phyloP scores from a whole-genome alignment of 1,284 basidiomycete species.

The Melampsora americana region DNA sequence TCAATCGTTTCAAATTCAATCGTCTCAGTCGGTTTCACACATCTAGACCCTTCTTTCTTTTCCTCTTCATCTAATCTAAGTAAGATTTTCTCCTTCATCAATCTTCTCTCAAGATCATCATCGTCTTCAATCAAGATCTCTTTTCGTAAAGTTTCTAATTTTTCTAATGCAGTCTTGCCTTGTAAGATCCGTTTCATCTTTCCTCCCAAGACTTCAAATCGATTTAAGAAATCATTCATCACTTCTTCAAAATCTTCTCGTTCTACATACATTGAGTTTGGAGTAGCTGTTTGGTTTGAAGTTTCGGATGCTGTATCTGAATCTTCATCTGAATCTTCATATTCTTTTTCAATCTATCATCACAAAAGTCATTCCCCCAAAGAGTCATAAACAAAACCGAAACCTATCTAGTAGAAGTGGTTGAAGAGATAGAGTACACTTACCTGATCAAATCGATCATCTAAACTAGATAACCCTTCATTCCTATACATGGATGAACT shows the following conservation, averaged over 20 bases:
- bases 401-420: slow-evolving; percentile 39
- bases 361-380: not conserved
- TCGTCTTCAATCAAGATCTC: slow-evolving; percentile 1
- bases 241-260: slow-evolving; percentile 30
- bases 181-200: slow-evolving; percentile 26
- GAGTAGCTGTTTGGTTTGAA: slow-evolving; percentile 44
- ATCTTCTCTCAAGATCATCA: not conserved
- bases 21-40: slow-evolving; percentile 51
- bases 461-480: slow-evolving; percentile 77
- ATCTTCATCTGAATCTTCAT: slow-evolving; percentile 64
- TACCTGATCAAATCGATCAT: slow-evolving; percentile 91
- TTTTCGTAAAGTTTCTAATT: slow-evolving; percentile 17
- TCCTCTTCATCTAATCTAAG: slow-evolving; percentile 47
- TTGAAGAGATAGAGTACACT: too few relatives aligned
- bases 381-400: not conserved
- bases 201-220: slow-evolving; percentile 33
- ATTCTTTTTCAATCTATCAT: slow-evolving; percentile 68
- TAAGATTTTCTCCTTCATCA: slow-evolving; percentile 35
- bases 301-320: slow-evolving; percentile 47
- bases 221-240: slow-evolving; percentile 31
- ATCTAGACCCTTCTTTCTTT: not conserved
- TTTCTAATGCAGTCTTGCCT: slow-evolving; percentile 15
- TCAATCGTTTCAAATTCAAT: slow-evolving; percentile 27
- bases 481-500: slow-evolving; percentile 94
- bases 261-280: not conserved